Evolutionary conservation across 495 filamentous ascomycete genomes (phyloP).

Genomic region (Staphylotrichum tortipilum): DNA sequence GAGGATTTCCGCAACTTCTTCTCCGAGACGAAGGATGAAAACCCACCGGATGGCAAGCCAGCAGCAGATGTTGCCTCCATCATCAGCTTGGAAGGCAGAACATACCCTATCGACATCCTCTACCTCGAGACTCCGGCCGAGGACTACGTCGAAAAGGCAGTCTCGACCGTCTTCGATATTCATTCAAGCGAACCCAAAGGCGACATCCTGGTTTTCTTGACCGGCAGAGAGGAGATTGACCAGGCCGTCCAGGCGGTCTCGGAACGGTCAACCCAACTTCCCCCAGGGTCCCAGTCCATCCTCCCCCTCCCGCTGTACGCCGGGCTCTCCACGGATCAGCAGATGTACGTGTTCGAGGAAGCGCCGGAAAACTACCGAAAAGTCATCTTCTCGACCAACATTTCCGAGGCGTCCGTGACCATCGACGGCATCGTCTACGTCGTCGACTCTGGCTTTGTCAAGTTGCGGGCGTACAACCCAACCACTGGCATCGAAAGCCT

Average conservation of each 20-base stretch:
- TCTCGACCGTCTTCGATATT: constrained; percentile 88
- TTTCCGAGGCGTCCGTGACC: constrained; percentile 90
- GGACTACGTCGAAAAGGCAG: constrained; percentile 79
- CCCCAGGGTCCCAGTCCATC: constrained; percentile 58
- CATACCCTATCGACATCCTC: constrained; percentile 84
- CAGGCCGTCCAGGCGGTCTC: constrained; percentile 65
- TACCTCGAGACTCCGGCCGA: constrained; percentile 75
- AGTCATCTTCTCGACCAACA: constrained; percentile 91
- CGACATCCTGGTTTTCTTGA: constrained; percentile 87
- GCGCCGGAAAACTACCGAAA: constrained; percentile 80
- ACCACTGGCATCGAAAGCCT: constrained; percentile 82
- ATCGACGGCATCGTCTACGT: constrained; percentile 92
- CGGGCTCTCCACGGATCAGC: constrained; percentile 78
- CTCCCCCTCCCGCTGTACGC: constrained; percentile 81
- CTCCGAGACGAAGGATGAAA: constrained; percentile 36
- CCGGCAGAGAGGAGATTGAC: constrained; percentile 91
- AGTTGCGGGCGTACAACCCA: constrained; percentile 82
- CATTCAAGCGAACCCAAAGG: constrained; percentile 81
- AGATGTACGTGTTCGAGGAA: constrained; percentile 87
- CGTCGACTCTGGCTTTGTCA: constrained; percentile 86
- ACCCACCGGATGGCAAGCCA: constrained; percentile 35
- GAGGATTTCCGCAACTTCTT: constrained; percentile 86
- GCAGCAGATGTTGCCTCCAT: constrained; percentile 52
- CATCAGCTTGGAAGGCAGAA: constrained; percentile 82
- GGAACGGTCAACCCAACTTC: constrained; percentile 68